Evolutionary conservation across 345 rosid genomes (phyloP), one percentile per base, ranked within the genome.

Genomic region (Citrus cavaleriei): DNA sequence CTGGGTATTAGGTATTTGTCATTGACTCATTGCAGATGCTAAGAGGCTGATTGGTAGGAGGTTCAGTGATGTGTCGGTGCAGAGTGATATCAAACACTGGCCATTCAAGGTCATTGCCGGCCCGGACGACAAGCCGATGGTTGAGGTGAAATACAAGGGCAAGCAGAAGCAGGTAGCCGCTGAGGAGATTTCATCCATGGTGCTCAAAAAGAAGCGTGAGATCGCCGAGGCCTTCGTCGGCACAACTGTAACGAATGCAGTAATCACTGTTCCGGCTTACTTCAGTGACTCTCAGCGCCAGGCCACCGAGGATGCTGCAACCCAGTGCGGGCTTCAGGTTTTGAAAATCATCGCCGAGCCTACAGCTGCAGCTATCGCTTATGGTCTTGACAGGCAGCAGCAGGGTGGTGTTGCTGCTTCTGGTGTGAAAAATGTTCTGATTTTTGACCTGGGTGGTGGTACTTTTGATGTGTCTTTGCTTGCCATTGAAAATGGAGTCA

Each of bases 111-210:
- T 89, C 22, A 81, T 85, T 12, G 10, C 90, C 0, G 90, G 93
- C 1, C 83, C 88, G 3, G 90, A 81, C 38, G 91, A 90, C 18
- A 90, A 90, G 79, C 93, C 93, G 6, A 84, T 87, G 91, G 84
- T 90, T 22, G 75, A 79, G 9, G 93, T 88, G 3, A 77, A 21
- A 77, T 87, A 90, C 85, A 83, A 87, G 81, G 91, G 89, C 13
- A 87, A 88, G 59, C 87, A 88, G 2, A 87, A 88, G 74, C 13
- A 83, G 86, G 73, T 88, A 87, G 70, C 92, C 2, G 92, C 92
- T 12, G 93, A 90, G 74, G 92, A 90, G 70, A 88, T 90, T 80
- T 88, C 93, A n/a, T 87, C 91, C 10, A 91, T 87, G 92, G 87
- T 91, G 59, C 89, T 91, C 10, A 88, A 70, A 9, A 91, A 87